Evolutionary conservation across 2,329 filamentous ascomycete genomes (phyloP).

Genomic region (Acarospora socialis): DNA sequence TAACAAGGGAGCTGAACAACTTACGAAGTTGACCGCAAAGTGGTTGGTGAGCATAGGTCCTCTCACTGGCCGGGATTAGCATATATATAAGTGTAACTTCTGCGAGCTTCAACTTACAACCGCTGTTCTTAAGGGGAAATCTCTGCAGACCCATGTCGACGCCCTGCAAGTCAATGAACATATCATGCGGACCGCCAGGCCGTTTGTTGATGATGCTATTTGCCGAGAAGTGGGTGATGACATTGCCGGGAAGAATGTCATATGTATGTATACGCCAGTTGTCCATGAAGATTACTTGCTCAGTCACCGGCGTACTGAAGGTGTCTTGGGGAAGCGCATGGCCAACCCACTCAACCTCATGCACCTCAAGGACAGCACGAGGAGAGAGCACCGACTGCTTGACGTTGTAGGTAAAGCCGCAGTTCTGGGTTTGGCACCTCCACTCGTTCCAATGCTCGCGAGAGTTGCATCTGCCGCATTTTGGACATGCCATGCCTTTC

Average conservation of each 20-base stretch:
- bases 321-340: slow-evolving; percentile 15
- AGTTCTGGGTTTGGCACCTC: slow-evolving; percentile 41
- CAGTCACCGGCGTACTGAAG: slow-evolving; percentile 18
- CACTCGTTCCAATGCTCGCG: slow-evolving; percentile 48
- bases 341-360: slow-evolving; percentile 10
- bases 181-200: slow-evolving; percentile 43
- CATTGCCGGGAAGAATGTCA: slow-evolving; percentile 24
- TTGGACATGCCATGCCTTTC: slow-evolving; percentile 51
- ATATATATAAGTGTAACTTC: not conserved
- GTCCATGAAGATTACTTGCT: slow-evolving; percentile 19
- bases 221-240: slow-evolving; percentile 42
- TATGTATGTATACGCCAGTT: slow-evolving; percentile 25
- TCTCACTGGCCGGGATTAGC: slow-evolving; percentile 17
- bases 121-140: slow-evolving; percentile 20
- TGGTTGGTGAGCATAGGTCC: slow-evolving; percentile 28
- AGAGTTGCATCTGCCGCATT: slow-evolving; percentile 47
- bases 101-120: slow-evolving; percentile 19
- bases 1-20: slow-evolving; percentile 8
- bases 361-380: slow-evolving; percentile 20
- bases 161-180: slow-evolving; percentile 40
- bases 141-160: slow-evolving; percentile 34
- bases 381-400: slow-evolving; percentile 18
- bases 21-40: slow-evolving; percentile 35
- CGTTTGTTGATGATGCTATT: slow-evolving; percentile 38
- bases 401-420: slow-evolving; percentile 31